Evolutionary conservation across 2,329 filamentous ascomycete genomes (phyloP), one percentile per base, ranked within the genome.

Genomic region (Zalaria sp.): DNA sequence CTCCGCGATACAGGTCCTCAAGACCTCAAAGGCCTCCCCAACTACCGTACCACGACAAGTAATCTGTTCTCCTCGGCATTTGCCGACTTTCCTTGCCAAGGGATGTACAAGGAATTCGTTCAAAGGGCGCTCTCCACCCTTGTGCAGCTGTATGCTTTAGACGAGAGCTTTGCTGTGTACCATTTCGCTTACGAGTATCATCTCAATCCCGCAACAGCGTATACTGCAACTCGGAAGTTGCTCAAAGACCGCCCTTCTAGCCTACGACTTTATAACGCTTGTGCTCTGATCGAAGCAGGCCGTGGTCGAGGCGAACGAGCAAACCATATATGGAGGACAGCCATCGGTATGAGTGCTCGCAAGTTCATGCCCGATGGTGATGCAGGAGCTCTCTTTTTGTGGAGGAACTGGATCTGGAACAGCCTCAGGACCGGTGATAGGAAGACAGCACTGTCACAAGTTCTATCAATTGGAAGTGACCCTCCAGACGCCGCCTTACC

Each of bases 191-290:
- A 89, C 37, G 75, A 81, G 51, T 73, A 71, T 39, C 54, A 59
- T 0, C 72, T 73, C 43, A 71, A 78, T 35, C 65, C 51, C 5
- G 29, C 39, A 1, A 66, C 62, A 2, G 74, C 77, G 26, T 80
- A 75, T 49, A 93, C 85, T 54, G 66, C 71, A 5, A 83, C 85
- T 0, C 93, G 85, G 52, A 61, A 62, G 5, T 64, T 93, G 0
- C 60, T 95, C n/a, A 89, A 83, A 54, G 69, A 69, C 38, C 73
- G 75, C 42, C 67, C 78, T 0, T 67, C 74, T 1, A 81, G 77
- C 50, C 57, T 83, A 3, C 65, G 68, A 9, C 65, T 95, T 0
- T 95, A 93, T 60, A 82, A 86, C 49, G 76, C 79, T 0, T 93
- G 89, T 53, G 84, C 81, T 0, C 61, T 85, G 9, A 75, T 86